These are phyloP conservation scores for Kingdonia uniflora DNA, from an alignment of 164 flowering plant genomes.

Conservation along the genomic window DNA sequence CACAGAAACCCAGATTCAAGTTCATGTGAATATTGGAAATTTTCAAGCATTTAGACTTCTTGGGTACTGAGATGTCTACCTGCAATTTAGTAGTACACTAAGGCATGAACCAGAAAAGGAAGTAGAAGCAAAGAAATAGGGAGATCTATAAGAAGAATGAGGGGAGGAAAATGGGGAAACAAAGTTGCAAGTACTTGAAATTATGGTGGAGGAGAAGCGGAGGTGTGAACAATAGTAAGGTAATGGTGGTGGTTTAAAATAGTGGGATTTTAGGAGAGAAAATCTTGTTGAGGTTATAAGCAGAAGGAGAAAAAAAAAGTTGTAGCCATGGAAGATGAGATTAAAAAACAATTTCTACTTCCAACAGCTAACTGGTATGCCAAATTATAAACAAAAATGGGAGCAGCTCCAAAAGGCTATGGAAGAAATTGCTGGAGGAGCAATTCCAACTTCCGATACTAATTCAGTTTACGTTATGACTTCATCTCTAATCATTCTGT, in stretches of 20 bases:
- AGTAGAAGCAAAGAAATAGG: neutral
- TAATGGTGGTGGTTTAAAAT: neutral
- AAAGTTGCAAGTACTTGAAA: constrained; percentile 4
- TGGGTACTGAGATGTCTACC: constrained; percentile 35
- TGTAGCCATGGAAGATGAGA: constrained; percentile 12
- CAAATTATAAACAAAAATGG: too few species aligned
- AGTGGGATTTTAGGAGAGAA: neutral
- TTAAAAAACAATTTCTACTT: too few species aligned
- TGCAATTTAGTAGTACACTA: constrained; percentile 8
- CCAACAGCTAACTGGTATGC: too few species aligned
- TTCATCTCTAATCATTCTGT: too few species aligned
- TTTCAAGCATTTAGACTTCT: constrained; percentile 39
- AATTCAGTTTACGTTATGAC: too few species aligned
- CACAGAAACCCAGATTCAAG: constrained; percentile 46
- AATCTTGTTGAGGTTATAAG: constrained; percentile 4
- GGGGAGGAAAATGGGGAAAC: neutral
- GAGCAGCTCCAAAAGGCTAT: too few species aligned
- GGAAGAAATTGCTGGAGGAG: too few species aligned
- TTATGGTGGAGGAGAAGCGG: constrained; percentile 7
- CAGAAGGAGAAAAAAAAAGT: constrained; percentile 9
- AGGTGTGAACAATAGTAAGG: too few species aligned
- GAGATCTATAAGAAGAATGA: constrained; percentile 3
- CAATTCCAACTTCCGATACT: too few species aligned
- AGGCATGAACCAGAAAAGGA: neutral
- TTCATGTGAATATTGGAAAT: constrained; percentile 34